Conservation (phyloP, 1,284 basidiomycete species). For the Schizophyllum commune region DNA sequence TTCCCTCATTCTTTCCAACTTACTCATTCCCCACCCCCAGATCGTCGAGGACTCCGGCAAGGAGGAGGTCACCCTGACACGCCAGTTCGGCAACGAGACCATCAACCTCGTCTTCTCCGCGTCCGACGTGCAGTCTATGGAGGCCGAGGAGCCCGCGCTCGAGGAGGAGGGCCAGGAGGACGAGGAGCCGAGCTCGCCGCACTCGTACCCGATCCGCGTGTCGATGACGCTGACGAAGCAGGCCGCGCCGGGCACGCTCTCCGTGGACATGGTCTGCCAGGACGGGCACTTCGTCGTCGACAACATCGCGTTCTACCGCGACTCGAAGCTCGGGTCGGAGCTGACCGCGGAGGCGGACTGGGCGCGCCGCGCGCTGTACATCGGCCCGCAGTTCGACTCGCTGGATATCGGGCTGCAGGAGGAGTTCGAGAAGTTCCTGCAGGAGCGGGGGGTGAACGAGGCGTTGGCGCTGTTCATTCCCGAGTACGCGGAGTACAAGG, state of each 20-base stretch:
- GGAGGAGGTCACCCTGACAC: slow-evolving; percentile 78
- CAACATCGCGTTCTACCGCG: slow-evolving; percentile 83
- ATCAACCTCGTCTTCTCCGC: slow-evolving; percentile 81
- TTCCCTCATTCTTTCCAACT: neutral
- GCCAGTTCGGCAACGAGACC: slow-evolving; percentile 88
- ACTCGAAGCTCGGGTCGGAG: slow-evolving; percentile 66
- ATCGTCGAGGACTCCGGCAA: slow-evolving; percentile 67
- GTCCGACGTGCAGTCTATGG: slow-evolving; percentile 52
- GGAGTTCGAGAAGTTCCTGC: slow-evolving; percentile 77
- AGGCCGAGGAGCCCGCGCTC: slow-evolving; percentile 24
- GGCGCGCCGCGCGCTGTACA: slow-evolving; percentile 85
- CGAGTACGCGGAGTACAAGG: slow-evolving; percentile 82
- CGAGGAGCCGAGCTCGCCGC: slow-evolving; percentile 23
- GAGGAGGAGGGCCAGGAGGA: slow-evolving; percentile 29
- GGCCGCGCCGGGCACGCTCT: slow-evolving; percentile 51
- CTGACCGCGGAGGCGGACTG: slow-evolving; percentile 89
- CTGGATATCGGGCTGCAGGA: slow-evolving; percentile 84
- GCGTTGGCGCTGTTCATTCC: slow-evolving; percentile 76
- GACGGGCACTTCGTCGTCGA: slow-evolving; percentile 84
- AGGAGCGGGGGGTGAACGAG: slow-evolving; percentile 85
- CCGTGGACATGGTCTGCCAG: slow-evolving; percentile 76
- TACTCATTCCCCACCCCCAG: slow-evolving; percentile 25
- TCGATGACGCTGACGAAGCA: slow-evolving; percentile 85
- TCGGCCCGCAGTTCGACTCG: slow-evolving; percentile 92
- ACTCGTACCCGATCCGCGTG: slow-evolving; percentile 65